These are phyloP conservation scores for Cicer judaicum DNA, from an alignment of 306 rosid genomes.

Conservation along the genomic window DNA sequence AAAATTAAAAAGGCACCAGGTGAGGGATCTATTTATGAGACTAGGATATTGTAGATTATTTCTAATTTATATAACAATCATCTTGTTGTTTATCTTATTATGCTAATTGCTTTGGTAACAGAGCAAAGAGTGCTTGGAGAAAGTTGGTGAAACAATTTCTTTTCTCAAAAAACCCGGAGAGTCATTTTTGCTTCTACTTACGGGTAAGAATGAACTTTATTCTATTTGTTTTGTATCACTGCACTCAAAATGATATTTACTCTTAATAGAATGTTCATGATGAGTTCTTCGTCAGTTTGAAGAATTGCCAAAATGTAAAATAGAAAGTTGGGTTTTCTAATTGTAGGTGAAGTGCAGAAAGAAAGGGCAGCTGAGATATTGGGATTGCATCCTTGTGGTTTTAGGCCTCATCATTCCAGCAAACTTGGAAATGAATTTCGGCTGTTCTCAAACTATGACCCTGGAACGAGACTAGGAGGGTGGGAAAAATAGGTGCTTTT, in stretches of 20 bases:
- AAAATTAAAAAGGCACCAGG: not conserved
- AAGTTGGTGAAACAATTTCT: constrained; percentile 70
- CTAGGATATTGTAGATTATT: constrained; percentile 14
- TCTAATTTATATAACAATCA: constrained; percentile 4
- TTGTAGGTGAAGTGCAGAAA: constrained; percentile 85
- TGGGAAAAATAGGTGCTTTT: constrained; percentile 63
- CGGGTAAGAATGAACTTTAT: constrained; percentile 58
- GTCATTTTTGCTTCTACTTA: constrained; percentile 76
- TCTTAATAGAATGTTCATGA: constrained; percentile 17
- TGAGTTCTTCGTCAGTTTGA: constrained; percentile 14
- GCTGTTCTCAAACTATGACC: constrained; percentile 85
- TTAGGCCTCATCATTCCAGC: constrained; percentile 80
- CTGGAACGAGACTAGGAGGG: constrained; percentile 79
- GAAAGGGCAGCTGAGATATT: constrained; percentile 84
- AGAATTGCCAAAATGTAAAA: constrained; percentile 4
- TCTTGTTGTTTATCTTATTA: constrained; percentile 31
- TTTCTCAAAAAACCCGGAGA: constrained; percentile 63
- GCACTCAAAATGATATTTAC: constrained; percentile 13
- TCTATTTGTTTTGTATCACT: not conserved
- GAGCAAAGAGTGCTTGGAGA: constrained; percentile 94
- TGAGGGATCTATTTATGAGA: not conserved
- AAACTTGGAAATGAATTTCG: constrained; percentile 91
- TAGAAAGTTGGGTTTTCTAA: constrained; percentile 2
- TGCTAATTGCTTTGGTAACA: constrained; percentile 45
- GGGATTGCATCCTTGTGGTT: constrained; percentile 82